phyloP scores from a whole-genome alignment of 345 rosid genomes.

The rapeseed (Brassica napus) region DNA sequence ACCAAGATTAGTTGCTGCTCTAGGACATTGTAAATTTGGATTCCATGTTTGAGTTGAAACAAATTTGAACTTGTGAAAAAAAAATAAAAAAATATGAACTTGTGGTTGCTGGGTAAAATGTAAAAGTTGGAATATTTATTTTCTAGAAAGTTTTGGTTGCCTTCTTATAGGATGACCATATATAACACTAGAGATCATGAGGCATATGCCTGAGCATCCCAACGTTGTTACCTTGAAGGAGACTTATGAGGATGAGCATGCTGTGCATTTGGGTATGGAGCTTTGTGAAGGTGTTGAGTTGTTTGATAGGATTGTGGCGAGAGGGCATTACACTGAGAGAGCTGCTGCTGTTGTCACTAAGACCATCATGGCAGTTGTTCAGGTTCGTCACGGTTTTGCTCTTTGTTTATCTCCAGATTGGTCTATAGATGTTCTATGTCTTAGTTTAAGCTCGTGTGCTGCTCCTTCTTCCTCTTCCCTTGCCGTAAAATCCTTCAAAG shows the following conservation, averaged over 20 bases:
- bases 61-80: background rate
- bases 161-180: background rate
- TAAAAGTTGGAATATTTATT: background rate
- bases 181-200: conserved; percentile 65
- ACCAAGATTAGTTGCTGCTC: background rate
- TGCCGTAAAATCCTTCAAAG: too few relatives aligned
- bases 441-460: too few relatives aligned
- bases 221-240: conserved; percentile 76
- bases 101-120: background rate
- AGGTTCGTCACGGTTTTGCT: conserved; percentile 47
- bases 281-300: conserved; percentile 95
- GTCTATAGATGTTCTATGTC: too few relatives aligned
- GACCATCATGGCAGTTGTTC: conserved; percentile 93
- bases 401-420: background rate
- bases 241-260: conserved; percentile 84
- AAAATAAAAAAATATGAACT: background rate
- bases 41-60: conserved; percentile 3
- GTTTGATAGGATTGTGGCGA: conserved; percentile 91
- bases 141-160: conserved; percentile 1
- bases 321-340: conserved; percentile 97
- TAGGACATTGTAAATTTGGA: background rate
- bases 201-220: conserved; percentile 75
- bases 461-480: too few relatives aligned
- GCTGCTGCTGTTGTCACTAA: conserved; percentile 90
- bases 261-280: conserved; percentile 96